These are phyloP conservation scores for Herpetomonas samuelpessoai DNA, from an alignment of 208 protist species.

Conservation along the genomic window DNA sequence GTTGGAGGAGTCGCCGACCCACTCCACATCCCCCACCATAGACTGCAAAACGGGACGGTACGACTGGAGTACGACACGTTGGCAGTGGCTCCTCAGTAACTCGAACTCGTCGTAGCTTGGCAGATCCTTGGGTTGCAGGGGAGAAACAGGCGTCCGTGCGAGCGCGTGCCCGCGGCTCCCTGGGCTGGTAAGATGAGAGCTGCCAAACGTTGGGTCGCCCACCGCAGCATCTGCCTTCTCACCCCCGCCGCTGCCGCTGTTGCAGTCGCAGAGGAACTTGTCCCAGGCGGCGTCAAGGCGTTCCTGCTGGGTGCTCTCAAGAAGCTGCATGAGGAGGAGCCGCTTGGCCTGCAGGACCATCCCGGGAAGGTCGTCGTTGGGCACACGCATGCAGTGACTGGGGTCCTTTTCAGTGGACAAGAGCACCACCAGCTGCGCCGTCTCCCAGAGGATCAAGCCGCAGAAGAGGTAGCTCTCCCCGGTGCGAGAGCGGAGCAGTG, in stretches of 20 bases:
- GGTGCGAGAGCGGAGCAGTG: constrained; percentile 20
- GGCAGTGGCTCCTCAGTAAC: constrained; percentile 28
- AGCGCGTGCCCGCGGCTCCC: constrained; percentile 1
- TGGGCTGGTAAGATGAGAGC: background rate
- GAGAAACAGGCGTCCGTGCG: background rate
- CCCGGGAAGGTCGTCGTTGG: constrained; percentile 36
- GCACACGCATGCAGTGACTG: constrained; percentile 3
- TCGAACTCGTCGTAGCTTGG: constrained; percentile 50
- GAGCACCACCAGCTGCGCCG: constrained; percentile 63
- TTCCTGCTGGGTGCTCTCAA: constrained; percentile 72
- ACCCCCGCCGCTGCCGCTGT: background rate
- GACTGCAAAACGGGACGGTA: constrained; percentile 31
- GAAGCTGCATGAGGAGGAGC: constrained; percentile 53
- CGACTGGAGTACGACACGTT: constrained; percentile 28
- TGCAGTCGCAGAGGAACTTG: constrained; percentile 21
- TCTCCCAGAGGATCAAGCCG: constrained; percentile 66
- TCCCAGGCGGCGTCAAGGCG: constrained; percentile 56
- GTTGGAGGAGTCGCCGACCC: constrained; percentile 19
- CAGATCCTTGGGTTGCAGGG: constrained; percentile 6
- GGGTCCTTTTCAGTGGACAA: constrained; percentile 34
- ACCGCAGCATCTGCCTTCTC: too few relatives aligned
- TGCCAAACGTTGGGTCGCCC: too few relatives aligned
- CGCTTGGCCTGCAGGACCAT: constrained; percentile 44
- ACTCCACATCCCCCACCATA: constrained; percentile 30
- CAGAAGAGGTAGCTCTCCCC: constrained; percentile 47